phyloP scores from a whole-genome alignment of 495 filamentous ascomycete genomes.

The Penicillium paxilli region DNA sequence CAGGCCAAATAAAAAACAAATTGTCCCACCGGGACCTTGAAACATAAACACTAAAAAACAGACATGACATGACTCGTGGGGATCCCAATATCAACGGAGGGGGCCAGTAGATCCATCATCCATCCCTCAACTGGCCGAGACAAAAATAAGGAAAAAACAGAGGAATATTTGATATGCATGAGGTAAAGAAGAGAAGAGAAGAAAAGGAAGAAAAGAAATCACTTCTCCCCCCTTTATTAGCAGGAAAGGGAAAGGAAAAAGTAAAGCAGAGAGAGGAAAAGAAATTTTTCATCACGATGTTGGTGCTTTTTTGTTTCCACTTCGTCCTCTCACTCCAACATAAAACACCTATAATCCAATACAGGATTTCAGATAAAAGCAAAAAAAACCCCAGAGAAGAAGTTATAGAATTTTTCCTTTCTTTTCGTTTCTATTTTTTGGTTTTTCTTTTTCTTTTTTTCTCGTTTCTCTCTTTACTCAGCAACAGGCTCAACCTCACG shows the following conservation, averaged over 20 bases:
- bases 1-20: constrained; percentile 14
- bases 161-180: constrained; percentile 21
- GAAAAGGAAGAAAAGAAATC: constrained; percentile 4
- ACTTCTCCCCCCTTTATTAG: no score
- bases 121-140: constrained; percentile 23
- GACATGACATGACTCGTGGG: constrained; percentile 43
- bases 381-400: constrained; percentile 11
- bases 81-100: constrained; percentile 27
- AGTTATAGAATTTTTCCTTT: not conserved
- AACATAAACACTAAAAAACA: constrained; percentile 24
- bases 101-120: constrained; percentile 20
- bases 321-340: constrained; percentile 7
- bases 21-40: constrained; percentile 24
- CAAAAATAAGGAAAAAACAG: constrained; percentile 16
- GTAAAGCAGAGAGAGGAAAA: constrained; percentile 17
- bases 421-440: not conserved
- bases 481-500: constrained; percentile 35
- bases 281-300: no score
- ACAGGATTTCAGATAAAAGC: constrained; percentile 9
- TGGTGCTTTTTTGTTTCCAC: constrained; percentile 21
- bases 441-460: constrained; percentile 2
- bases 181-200: constrained; percentile 19
- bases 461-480: constrained; percentile 20
- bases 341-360: constrained; percentile 29
- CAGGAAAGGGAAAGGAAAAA: not conserved